Evolutionary conservation across 306 rosid species (phyloP), one percentile per base, ranked within the genome.

Genomic region (Abrus precatorius): DNA sequence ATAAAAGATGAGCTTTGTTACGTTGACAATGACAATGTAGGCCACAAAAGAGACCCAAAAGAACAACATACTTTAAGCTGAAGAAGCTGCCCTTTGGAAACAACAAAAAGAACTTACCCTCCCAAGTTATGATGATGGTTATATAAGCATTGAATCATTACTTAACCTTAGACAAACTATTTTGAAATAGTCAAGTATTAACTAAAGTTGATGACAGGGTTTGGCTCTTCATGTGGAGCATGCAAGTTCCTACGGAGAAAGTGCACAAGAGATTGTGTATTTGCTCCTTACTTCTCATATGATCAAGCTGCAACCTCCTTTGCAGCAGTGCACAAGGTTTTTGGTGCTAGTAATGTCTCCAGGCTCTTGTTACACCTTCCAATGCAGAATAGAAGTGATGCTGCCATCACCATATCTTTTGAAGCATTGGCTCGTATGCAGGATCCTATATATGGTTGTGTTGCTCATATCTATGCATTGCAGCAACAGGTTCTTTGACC

Each of bases 191-290:
- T 38, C 64, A 12, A 59, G 69, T 52, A 85, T 62, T 70, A 74
- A 75, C 57, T 65, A 78, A 7, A 61, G 86, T 84, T 66, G 84
- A 88, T 87, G 97, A 88, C 90, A 82, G 93, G 97, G 63, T 60
- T 75, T 56, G 88, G 97, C 52, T 83, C 93, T 69, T 93, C 97
- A 61, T 93, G 97, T 82, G 97, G 97, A 79, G 97, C 97, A 73
- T 93, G 97, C 93, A 93, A 90, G 85, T 91, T 93, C 77, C 84
- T 93, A 12, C 84, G 97, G 86, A 86, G 97, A 90, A 93, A 90
- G 77, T 91, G 97, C 86, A 74, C 89, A 0, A 62, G 13, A 67
- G 91, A 83, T 45, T 93, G 97, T 83, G 87, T 93, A 8, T 93
- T 93, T 81, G 94, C 94, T 84, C 97, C 97, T 72, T 87, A 88